Percentiles rank a stretch among this genome's conserved stretches.
These are phyloP conservation scores for Ustilago loliicola DNA, from an alignment of 1,284 basidiomycete genomes.

Conservation along the genomic window DNA sequence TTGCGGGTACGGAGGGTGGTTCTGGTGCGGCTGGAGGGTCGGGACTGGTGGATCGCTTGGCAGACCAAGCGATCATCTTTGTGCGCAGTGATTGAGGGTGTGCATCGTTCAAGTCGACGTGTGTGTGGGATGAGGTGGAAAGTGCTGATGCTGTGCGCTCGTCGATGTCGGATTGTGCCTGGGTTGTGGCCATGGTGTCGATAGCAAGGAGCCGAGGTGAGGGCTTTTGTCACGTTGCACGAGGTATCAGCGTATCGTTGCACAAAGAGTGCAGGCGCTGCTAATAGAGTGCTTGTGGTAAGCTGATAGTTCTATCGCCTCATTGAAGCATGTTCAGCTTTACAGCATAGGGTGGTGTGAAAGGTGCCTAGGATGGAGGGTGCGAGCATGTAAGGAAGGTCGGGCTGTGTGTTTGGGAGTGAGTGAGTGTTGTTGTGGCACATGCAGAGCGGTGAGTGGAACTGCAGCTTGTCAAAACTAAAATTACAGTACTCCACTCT, in stretches of 20 bases:
- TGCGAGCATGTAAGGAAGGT: neutral
- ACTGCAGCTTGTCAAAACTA: neutral
- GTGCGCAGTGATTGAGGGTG: slow-evolving; percentile 15
- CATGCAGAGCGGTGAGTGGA: neutral
- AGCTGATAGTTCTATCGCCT: no score
- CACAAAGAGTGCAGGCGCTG: no score
- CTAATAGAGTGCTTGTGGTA: no score
- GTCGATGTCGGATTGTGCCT: slow-evolving; percentile 16
- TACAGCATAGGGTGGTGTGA: neutral
- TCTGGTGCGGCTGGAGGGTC: neutral
- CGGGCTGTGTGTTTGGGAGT: no score
- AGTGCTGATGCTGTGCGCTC: slow-evolving; percentile 28
- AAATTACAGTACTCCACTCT: neutral
- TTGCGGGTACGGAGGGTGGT: neutral
- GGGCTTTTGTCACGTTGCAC: no score
- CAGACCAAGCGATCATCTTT: slow-evolving; percentile 20
- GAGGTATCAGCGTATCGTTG: no score
- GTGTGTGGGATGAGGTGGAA: slow-evolving; percentile 41
- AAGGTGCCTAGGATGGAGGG: neutral
- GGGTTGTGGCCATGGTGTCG: slow-evolving; percentile 16
- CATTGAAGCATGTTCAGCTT: neutral
- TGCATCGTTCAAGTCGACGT: slow-evolving; percentile 26
- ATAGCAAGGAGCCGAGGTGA: no score
- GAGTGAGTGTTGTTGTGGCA: no score
- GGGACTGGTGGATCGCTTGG: neutral